Base-by-base conservation (phyloP, 768 basidiomycete genomes). In the Leccinum subtestaceum region DNA sequence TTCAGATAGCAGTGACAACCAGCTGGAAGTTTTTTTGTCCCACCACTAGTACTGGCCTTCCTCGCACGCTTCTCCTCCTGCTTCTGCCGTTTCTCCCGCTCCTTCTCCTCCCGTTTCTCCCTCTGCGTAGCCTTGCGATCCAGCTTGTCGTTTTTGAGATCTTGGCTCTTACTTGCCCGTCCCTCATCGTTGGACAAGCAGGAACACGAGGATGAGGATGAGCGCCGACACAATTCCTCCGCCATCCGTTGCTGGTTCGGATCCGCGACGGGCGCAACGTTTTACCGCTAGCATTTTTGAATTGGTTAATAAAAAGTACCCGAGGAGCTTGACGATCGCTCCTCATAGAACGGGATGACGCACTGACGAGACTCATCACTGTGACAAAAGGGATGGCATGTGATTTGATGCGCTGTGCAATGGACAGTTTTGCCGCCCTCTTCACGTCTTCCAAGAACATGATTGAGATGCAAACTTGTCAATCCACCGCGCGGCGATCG, bases 401-500 rank as follows among this genome's bases (percentile, higher is more conserved):
- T 23, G 74, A 72, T 12, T 55, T 62, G 53, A 75, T 67, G 11
- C 71, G 63, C 34, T 82, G 76, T 29, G 65, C 65, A 3, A 63
- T 58, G 3, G 78, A 70, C 31, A 81, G 68, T 2, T 64, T 62
- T 12, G 67, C 77, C 23, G 71, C 69, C 55, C 60, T 60, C 9
- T 75, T 73, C 23, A 81, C 40, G 19, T 80, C 76, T 2, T 56
- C 58, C 60, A 82, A 57, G 56, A 82, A 82, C 9, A 79, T 55
- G n/a, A 7, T 3, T 12, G 6, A 7, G 4, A 23, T 21, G n/a
- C 38, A 43, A n/a, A 15, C n/a, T 27, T 1, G 19, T 45, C 45
- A 25, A 23, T 23, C 45, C 4, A 11, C n/a, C 21, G 21, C 21
- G 21, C 21, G 21, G 21, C 21, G 17, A 25, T 11, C n/a, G 11